A percentile compares a stretch with the other conserved stretches of the same genome.
These are phyloP conservation scores for Schizonepeta tenuifolia DNA, from an alignment of 257 asterid species.

Conservation along the genomic window DNA sequence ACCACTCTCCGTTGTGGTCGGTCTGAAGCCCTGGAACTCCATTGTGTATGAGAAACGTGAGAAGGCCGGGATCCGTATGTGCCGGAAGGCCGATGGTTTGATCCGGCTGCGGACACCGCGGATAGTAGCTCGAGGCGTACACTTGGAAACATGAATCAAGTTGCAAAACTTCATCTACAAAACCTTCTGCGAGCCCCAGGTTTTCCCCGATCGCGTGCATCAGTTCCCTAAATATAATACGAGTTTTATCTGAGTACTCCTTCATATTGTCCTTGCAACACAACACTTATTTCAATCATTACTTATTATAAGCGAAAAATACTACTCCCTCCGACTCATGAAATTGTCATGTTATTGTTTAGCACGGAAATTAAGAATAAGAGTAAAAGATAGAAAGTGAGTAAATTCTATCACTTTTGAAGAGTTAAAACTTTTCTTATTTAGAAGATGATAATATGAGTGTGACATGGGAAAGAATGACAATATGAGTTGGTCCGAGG, in stretches of 20 bases:
- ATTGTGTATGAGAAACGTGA: slow-evolving; percentile 17
- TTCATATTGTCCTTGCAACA: slow-evolving; percentile 30
- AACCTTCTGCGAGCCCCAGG: slow-evolving; percentile 41
- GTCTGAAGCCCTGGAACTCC: slow-evolving; percentile 18
- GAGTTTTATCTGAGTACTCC: slow-evolving; percentile 40
- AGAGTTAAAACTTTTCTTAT: no score
- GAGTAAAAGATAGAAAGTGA: no score
- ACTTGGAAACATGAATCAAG: slow-evolving; percentile 50
- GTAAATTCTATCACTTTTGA: no score
- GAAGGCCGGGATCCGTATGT: slow-evolving; percentile 46
- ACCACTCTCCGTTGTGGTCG: slow-evolving; percentile 3
- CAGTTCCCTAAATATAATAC: slow-evolving; percentile 32
- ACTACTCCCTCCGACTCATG: no score
- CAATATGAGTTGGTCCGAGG: no score
- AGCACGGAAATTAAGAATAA: no score
- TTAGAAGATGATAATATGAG: no score
- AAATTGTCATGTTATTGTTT: no score
- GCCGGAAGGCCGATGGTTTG: slow-evolving; percentile 62
- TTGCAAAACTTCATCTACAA: slow-evolving; percentile 32
- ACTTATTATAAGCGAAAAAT: no score
- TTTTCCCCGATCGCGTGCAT: slow-evolving; percentile 40
- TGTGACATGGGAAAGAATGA: no score
- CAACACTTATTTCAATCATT: background rate
- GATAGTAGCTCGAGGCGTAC: slow-evolving; percentile 36
- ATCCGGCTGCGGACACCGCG: slow-evolving; percentile 58